Evolutionary conservation across 805 yeast genomes (phyloP).

Genomic region (Clavispora vitiphila): DNA sequence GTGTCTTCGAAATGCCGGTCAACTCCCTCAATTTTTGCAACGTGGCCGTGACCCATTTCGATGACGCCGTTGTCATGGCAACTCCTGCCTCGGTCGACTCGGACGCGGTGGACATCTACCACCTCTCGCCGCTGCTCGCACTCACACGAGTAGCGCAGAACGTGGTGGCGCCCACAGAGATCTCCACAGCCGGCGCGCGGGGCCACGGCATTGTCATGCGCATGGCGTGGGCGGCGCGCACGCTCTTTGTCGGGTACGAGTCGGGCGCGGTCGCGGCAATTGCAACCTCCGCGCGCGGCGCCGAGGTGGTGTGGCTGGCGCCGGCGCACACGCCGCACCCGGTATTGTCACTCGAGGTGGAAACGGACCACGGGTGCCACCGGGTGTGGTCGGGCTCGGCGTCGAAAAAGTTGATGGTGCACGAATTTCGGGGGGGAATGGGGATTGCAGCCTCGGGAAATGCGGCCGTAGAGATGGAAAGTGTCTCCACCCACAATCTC

Average conservation of each 20-base stretch:
- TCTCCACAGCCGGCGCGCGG: conserved; percentile 3
- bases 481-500: conserved; percentile 7
- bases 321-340: conserved; percentile 50
- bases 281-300: conserved; percentile 35
- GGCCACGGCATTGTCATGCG: conserved; percentile 67
- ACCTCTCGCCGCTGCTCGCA: conserved; percentile 21
- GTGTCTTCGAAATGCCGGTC: conserved; percentile 50
- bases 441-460: neutral
- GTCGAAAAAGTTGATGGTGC: conserved; percentile 34
- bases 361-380: neutral
- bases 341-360: conserved; percentile 29
- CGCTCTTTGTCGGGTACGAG: conserved; percentile 58
- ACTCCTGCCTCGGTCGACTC: conserved; percentile 66
- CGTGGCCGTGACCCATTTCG: conserved; percentile 38
- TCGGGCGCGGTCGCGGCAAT: conserved; percentile 66
- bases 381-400: conserved; percentile 39
- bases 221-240: conserved; percentile 16
- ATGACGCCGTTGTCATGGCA: conserved; percentile 23
- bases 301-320: neutral
- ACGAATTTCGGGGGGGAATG: conserved; percentile 11
- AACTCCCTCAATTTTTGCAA: conserved; percentile 72
- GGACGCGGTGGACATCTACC: conserved; percentile 59
- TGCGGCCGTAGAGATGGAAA: too few species aligned
- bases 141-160: conserved; percentile 31
- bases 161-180: conserved; percentile 13